Evolutionary conservation across 2,329 filamentous ascomycete genomes (phyloP).

Genomic region (Microsporum canis): DNA sequence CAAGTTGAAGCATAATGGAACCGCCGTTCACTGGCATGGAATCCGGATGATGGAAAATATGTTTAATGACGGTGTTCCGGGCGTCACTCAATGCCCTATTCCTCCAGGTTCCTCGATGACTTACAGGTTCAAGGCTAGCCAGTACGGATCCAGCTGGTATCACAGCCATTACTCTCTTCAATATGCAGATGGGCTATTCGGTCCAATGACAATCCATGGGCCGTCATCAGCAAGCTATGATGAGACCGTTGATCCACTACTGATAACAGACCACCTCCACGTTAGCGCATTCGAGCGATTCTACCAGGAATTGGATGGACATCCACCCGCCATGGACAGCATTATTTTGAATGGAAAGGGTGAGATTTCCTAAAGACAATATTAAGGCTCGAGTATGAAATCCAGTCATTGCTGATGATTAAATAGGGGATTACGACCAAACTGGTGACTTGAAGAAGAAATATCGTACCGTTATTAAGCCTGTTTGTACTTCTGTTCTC

Average conservation of each 20-base stretch:
- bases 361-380: not conserved
- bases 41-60: conserved; percentile 24
- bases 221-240: conserved; percentile 32
- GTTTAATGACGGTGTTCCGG: conserved; percentile 23
- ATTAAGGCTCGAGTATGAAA: not conserved
- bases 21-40: conserved; percentile 22
- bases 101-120: conserved; percentile 27
- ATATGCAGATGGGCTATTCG: conserved; percentile 23
- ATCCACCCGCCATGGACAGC: conserved; percentile 16
- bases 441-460: conserved; percentile 6
- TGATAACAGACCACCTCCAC: conserved; percentile 26
- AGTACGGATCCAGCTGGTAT: conserved; percentile 26
- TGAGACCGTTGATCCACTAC: conserved; percentile 25
- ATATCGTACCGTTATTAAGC: not conserved
- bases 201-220: conserved; percentile 29
- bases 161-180: conserved; percentile 24
- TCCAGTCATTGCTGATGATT: not conserved
- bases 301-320: conserved; percentile 4
- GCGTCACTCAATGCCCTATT: conserved; percentile 32
- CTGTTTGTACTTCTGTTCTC: not conserved
- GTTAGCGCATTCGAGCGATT: conserved; percentile 10
- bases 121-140: conserved; percentile 22
- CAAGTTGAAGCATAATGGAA: conserved; percentile 12
- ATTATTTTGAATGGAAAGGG: conserved; percentile 16
- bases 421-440: not conserved